Conservation (phyloP, 805 yeast genomes). For the Ogataea nonfermentans region DNA sequence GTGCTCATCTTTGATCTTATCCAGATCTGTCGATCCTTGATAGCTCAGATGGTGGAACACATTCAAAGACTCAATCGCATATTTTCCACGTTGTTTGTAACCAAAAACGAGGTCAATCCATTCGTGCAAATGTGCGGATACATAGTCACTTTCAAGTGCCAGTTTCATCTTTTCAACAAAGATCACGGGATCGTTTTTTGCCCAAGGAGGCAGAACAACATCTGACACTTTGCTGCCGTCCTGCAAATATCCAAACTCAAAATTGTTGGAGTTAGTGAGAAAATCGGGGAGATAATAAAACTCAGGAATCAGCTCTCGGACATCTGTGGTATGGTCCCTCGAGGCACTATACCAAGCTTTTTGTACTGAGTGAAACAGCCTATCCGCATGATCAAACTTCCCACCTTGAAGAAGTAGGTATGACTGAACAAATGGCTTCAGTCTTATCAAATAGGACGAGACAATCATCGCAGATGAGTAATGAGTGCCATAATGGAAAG, state of each 20-base stretch:
- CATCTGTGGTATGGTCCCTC: slow-evolving; percentile 79
- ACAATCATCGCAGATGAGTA: slow-evolving; percentile 94
- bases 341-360: slow-evolving; percentile 83
- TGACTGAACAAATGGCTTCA: slow-evolving; percentile 79
- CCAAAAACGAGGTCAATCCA: slow-evolving; percentile 92
- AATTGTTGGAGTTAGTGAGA: slow-evolving; percentile 59
- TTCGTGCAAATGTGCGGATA: slow-evolving; percentile 67
- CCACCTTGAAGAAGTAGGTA: slow-evolving; percentile 83
- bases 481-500: slow-evolving; percentile 92
- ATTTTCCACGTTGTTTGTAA: slow-evolving; percentile 67
- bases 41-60: slow-evolving; percentile 85
- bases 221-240: slow-evolving; percentile 53
- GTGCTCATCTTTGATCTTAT: slow-evolving; percentile 65
- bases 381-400: slow-evolving; percentile 82
- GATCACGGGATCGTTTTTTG: slow-evolving; percentile 68
- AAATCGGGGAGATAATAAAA: slow-evolving; percentile 83
- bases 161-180: slow-evolving; percentile 75
- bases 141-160: slow-evolving; percentile 81
- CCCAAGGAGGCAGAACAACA: slow-evolving; percentile 82
- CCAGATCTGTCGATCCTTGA: slow-evolving; percentile 79
- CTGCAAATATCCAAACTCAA: slow-evolving; percentile 71
- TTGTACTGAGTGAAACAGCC: slow-evolving; percentile 71
- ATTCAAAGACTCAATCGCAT: slow-evolving; percentile 64
- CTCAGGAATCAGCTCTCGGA: slow-evolving; percentile 83
- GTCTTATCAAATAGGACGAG: slow-evolving; percentile 70